Base-by-base conservation (phyloP, 2,329 filamentous ascomycete species). In the Arthrobotrys entomopaga region DNA sequence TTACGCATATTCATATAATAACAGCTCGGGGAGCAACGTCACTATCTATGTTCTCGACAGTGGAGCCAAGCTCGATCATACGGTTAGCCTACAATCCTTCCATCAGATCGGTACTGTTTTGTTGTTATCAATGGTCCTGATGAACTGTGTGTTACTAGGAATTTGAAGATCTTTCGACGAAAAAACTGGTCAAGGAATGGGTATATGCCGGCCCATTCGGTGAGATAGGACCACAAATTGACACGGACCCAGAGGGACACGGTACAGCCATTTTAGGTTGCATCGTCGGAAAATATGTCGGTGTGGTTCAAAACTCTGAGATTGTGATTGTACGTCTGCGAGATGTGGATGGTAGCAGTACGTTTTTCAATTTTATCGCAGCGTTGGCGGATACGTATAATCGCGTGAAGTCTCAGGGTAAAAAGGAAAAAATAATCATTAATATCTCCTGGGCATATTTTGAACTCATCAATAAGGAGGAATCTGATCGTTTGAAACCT, bases 21-120 rank as follows among this genome's bases (percentile, higher is more conserved):
- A 1, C 2, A 59, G 40, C 2, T 65, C 67, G 3, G 67, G 67
- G 1, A 29, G 16, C 3, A 38, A 24, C 3, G 59, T 60, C 13
- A 65, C 60, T 0, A 56, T 72, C 48, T 72, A 72, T 49, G 19
- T 72, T 15, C 26, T 72, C 2, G 60, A 65, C 29, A 72, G 53
- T 13, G 67, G 67, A 1, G 59, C 24, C 0, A 65, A 72, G 19
- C 15, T 72, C 5, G 54, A 60, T 6, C 67, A 72, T 19, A 46
- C 20, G 38, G 67, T 69, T 54, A 20, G 24, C 19, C 29, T 3
- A 59, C 13, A 16, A 1, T n/a, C n/a, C 22, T 22, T 6, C 6
- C 48, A n/a, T n/a, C n/a, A n/a, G n/a, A n/a, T n/a, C n/a, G n/a
- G n/a, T n/a, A n/a, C n/a, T n/a, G n/a, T n/a, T n/a, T n/a, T n/a